A percentile compares a stretch with the other conserved stretches of the same genome.
These are phyloP conservation scores for Setaria viridis DNA, from an alignment of 202 grass and related monocot species.

Conservation along the genomic window DNA sequence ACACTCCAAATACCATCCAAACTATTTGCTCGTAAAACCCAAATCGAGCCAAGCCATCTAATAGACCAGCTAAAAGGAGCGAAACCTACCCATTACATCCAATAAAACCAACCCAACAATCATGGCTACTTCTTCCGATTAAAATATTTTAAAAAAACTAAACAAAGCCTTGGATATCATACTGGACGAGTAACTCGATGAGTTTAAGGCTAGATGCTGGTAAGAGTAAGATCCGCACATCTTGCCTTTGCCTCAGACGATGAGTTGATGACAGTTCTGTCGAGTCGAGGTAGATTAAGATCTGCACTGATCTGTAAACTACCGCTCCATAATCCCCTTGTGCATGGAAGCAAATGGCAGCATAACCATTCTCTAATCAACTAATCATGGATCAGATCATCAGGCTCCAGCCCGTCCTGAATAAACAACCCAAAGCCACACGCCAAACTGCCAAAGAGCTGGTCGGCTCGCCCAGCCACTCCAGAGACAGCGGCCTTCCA, in stretches of 20 bases:
- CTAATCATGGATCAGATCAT: not conserved
- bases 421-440: not conserved
- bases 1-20: too few relatives aligned
- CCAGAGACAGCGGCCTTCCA: not conserved
- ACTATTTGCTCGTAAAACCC: too few relatives aligned
- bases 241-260: not conserved
- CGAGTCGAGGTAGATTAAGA: not conserved
- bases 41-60: too few relatives aligned
- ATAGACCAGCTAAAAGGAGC: too few relatives aligned
- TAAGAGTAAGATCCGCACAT: not conserved
- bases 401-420: conserved; percentile 7
- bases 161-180: too few relatives aligned
- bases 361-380: not conserved
- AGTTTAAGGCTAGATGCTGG: not conserved
- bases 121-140: too few relatives aligned
- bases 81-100: too few relatives aligned
- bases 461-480: not conserved
- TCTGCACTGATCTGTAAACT: not conserved
- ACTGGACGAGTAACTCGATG: too few relatives aligned
- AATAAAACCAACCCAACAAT: too few relatives aligned
- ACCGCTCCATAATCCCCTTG: conserved; percentile 9
- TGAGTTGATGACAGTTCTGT: not conserved
- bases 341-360: not conserved
- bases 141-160: too few relatives aligned
- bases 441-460: not conserved